phyloP scores from a whole-genome alignment of 495 filamentous ascomycete genomes.

The Trichoderma gamsii region DNA sequence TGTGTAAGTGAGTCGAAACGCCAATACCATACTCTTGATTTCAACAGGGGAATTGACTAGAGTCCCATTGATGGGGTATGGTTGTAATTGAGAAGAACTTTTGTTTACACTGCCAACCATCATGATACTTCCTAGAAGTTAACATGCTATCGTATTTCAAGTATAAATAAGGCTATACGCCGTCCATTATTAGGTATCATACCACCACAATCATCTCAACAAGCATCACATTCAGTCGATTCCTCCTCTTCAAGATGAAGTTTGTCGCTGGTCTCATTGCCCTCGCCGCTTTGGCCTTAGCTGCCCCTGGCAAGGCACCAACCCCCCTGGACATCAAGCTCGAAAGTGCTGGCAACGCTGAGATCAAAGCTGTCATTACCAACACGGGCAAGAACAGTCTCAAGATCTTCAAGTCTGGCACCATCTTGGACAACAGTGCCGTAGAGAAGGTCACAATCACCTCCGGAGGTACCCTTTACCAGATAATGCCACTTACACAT shows the following conservation, averaged over 20 bases:
- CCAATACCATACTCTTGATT: not conserved
- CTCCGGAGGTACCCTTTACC: conserved; percentile 39
- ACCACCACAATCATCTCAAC: not conserved
- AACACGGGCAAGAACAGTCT: conserved; percentile 52
- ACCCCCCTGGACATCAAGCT: conserved; percentile 48
- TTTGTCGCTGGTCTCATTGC: conserved; percentile 27
- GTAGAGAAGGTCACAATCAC: conserved; percentile 57
- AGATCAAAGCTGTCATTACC: conserved; percentile 54
- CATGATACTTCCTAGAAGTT: not conserved
- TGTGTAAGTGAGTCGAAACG: not conserved
- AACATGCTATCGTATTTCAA: conserved; percentile 1
- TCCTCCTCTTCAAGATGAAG: conserved; percentile 28
- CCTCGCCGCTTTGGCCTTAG: conserved; percentile 35
- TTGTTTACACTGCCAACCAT: not conserved
- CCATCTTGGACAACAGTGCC: conserved; percentile 51
- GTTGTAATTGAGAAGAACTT: not conserved
- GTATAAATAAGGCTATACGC: not conserved
- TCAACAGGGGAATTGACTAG: not conserved
- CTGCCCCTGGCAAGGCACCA: conserved; percentile 38
- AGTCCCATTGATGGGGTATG: not conserved
- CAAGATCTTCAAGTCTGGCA: conserved; percentile 56
- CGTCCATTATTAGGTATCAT: not conserved
- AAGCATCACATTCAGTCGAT: not conserved
- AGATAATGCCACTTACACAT: not conserved
- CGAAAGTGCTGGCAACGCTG: conserved; percentile 47